These are phyloP conservation scores for Camellia lanceoleosa DNA, from an alignment of 148 eudicot genomes.

Conservation along the genomic window DNA sequence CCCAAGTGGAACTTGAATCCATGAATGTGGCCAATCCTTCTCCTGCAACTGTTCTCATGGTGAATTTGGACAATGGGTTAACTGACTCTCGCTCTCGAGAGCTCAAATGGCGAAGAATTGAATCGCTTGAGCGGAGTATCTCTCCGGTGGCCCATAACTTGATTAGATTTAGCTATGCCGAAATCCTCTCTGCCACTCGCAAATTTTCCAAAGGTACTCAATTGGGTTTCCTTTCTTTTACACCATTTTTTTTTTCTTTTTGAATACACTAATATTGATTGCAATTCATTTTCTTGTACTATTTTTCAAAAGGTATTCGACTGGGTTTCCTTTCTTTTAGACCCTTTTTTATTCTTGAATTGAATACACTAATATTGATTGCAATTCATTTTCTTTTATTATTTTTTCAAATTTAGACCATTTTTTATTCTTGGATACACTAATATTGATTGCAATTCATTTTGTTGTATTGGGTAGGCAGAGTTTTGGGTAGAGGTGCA, in stretches of 20 bases:
- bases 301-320: slow-evolving; percentile 37
- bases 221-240: neutral
- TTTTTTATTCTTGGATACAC: too few relatives aligned
- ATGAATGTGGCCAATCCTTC: slow-evolving; percentile 44
- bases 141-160: slow-evolving; percentile 67
- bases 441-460: slow-evolving; percentile 7
- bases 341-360: neutral
- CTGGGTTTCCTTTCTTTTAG: slow-evolving; percentile 6
- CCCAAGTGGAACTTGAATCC: slow-evolving; percentile 82
- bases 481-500: slow-evolving; percentile 99
- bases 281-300: slow-evolving; percentile 10
- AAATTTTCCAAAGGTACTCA: slow-evolving; percentile 77
- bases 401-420: too few relatives aligned
- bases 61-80: slow-evolving; percentile 72
- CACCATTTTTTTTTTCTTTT: neutral
- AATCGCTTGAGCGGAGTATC: slow-evolving; percentile 74
- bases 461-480: slow-evolving; percentile 45
- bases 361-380: neutral
- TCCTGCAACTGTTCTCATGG: slow-evolving; percentile 78
- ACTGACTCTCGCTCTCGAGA: slow-evolving; percentile 54
- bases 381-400: too few relatives aligned
- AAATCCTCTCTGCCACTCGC: slow-evolving; percentile 69
- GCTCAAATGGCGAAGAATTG: slow-evolving; percentile 68
- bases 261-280: neutral
- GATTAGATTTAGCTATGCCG: slow-evolving; percentile 66